A percentile compares a stretch with the other conserved stretches of the same genome.
phyloP scores from a whole-genome alignment of 129 eudicot species.

The Deinandra increscens region DNA sequence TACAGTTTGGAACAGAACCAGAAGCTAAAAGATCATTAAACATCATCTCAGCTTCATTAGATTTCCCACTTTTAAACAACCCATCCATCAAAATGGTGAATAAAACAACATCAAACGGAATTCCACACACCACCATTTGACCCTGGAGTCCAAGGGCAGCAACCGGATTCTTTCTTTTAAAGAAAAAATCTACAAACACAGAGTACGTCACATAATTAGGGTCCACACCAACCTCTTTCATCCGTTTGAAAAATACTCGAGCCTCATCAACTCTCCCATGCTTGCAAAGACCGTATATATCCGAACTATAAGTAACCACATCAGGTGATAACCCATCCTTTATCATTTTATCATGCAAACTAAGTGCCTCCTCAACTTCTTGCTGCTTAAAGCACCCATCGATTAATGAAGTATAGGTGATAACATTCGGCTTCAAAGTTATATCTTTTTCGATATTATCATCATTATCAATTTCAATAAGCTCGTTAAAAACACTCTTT shows the following conservation, averaged over 20 bases:
- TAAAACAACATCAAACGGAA: conserved; percentile 61
- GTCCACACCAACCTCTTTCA: conserved; percentile 55
- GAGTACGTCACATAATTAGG: conserved; percentile 81
- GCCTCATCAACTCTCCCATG: conserved; percentile 62
- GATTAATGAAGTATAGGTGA: conserved; percentile 68
- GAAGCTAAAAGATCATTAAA: conserved; percentile 39
- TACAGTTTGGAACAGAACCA: conserved; percentile 49
- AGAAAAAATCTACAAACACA: conserved; percentile 46
- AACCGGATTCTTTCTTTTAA: conserved; percentile 36
- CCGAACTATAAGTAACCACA: conserved; percentile 58
- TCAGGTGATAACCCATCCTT: conserved; percentile 57
- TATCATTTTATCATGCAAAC: conserved; percentile 54
- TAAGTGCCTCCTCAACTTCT: conserved; percentile 50
- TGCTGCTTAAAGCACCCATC: conserved; percentile 42
- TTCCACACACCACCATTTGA: conserved; percentile 85
- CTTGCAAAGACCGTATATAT: conserved; percentile 66
- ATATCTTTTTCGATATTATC: conserved; percentile 10
- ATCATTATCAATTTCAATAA: conserved; percentile 19
- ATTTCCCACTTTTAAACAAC: conserved; percentile 64
- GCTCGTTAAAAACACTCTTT: conserved; percentile 50
- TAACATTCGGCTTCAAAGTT: conserved; percentile 43
- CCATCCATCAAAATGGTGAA: conserved; percentile 80
- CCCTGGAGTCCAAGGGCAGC: conserved; percentile 53
- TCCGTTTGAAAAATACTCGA: conserved; percentile 50
- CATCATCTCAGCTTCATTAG: conserved; percentile 64